phyloP scores from a whole-genome alignment of 2,329 filamentous ascomycete genomes.

The Pseudocercospora pini-densiflorae region DNA sequence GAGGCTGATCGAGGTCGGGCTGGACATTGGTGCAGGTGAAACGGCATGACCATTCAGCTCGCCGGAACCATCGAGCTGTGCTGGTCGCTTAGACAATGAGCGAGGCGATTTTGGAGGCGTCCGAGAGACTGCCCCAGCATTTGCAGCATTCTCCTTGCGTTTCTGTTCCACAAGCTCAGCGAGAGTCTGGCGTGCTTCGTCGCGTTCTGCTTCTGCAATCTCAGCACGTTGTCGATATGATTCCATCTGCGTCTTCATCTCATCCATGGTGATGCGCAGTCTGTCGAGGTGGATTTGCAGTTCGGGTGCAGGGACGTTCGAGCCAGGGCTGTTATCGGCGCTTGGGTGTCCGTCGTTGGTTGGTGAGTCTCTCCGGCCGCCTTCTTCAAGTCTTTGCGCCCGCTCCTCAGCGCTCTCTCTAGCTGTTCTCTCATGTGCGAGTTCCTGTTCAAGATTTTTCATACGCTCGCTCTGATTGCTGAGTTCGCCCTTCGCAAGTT shows the following conservation, averaged over 20 bases:
- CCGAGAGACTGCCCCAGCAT: conserved; percentile 12
- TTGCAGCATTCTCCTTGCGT: conserved; percentile 66
- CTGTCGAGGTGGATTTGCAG: conserved; percentile 74
- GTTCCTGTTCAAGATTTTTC: conserved; percentile 76
- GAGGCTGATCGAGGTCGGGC: conserved; percentile 34
- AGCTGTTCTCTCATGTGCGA: conserved; percentile 79
- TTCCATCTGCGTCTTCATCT: conserved; percentile 80
- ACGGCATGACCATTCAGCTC: conserved; percentile 35
- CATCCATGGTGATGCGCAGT: conserved; percentile 79
- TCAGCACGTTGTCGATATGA: conserved; percentile 78
- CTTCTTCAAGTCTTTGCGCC: conserved; percentile 71
- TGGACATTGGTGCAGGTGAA: conserved; percentile 22
- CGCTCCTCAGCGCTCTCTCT: conserved; percentile 84
- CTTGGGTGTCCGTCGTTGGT: conserved; percentile 25
- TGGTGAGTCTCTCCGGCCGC: conserved; percentile 50
- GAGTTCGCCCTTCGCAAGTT: conserved; percentile 82
- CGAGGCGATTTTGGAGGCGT: conserved; percentile 22
- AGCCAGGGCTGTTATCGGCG: conserved; percentile 22
- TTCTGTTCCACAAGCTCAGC: conserved; percentile 88
- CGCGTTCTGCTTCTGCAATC: conserved; percentile 74
- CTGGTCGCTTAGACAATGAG: conserved; percentile 21
- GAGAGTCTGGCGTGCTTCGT: conserved; percentile 72
- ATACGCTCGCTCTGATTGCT: conserved; percentile 81
- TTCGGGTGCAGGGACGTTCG: conserved; percentile 39
- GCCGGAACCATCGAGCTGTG: conserved; percentile 24